Evolutionary conservation across 768 basidiomycete species (phyloP), one percentile per base, ranked within the genome.

Genomic region (Termitomyces sp.): DNA sequence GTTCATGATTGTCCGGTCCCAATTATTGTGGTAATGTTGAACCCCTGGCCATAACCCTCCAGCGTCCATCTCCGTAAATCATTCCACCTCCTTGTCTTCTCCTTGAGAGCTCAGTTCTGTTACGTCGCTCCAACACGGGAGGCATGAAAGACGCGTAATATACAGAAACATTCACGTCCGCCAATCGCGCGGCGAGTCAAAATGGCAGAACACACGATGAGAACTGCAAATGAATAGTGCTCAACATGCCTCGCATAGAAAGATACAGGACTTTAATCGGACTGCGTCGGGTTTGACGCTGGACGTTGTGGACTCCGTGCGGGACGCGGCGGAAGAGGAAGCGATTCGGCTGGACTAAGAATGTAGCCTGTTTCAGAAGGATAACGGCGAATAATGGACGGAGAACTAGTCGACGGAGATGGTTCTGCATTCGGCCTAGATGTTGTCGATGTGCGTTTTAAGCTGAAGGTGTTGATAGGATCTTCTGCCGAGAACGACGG

Each of bases 71-170:
- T 78, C 59, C 90, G 69, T 55, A 91, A 64, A 59, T 85, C 84
- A 55, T 87, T 79, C 88, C 88, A 91, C 63, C 80, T 81, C 13
- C 79, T 81, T 7, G 79, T 78, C 38, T n/a, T 10, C n/a, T 41
- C 8, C 18, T 3, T n/a, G 7, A 9, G 3, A 20, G 8, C 1
- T 30, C 30, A 30, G n/a, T 40, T 40, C 40, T n/a, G 9, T 10
- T 41, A 20, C 9, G 10, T 3, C 8, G 9, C 35, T 36, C 35
- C 14, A 3, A 36, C 35, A 14, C 5, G 35, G 35, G 35, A 20
- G 40, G 40, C 40, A n/a, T n/a, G n/a, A 41, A 41, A 41, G 18
- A 41, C 13, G 40, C 38, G 35, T 36, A 14, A 36, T 36, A 13
- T 36, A 36, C 35, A 36, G 35, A 36, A 35, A 35, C 36, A 40